Evolutionary conservation across 257 asterid genomes (phyloP).

Genomic region (Gentiana macrophylla): DNA sequence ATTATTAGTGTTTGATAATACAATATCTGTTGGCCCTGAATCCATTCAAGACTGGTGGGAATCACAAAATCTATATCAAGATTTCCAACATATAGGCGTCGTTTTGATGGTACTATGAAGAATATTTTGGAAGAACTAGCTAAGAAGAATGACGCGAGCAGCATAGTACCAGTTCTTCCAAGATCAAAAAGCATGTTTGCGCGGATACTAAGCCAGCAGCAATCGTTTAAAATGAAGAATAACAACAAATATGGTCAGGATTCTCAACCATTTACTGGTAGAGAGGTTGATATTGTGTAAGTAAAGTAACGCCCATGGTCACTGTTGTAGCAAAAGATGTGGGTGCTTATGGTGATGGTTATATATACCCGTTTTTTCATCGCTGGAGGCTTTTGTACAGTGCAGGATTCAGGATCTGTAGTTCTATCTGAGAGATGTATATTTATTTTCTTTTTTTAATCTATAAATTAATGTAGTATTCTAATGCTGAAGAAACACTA

Average conservation of each 20-base stretch:
- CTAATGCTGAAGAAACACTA: too few relatives aligned
- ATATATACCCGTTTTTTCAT: not conserved
- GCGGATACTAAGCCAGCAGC: conserved; percentile 47
- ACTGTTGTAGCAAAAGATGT: too few relatives aligned
- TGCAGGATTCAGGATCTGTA: not conserved
- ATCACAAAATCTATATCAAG: conserved; percentile 83
- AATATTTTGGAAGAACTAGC: conserved; percentile 56
- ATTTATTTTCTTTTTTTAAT: too few relatives aligned
- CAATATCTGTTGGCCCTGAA: not conserved
- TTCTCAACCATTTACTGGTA: conserved; percentile 28
- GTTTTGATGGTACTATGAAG: conserved; percentile 56
- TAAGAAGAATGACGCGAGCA: conserved; percentile 36
- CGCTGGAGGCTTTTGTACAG: not conserved
- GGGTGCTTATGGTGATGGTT: too few relatives aligned
- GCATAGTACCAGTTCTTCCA: conserved; percentile 15
- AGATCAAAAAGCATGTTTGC: conserved; percentile 63
- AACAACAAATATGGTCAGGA: conserved; percentile 30
- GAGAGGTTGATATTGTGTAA: conserved; percentile 42
- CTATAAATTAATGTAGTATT: too few relatives aligned
- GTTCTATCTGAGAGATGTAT: too few relatives aligned
- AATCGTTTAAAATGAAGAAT: conserved; percentile 39
- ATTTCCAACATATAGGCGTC: conserved; percentile 79
- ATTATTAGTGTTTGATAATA: not conserved
- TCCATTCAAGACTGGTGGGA: conserved; percentile 57
- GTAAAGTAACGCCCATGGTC: not conserved